phyloP scores from a whole-genome alignment of 306 rosid species.

The Astragalus glycyphyllos region DNA sequence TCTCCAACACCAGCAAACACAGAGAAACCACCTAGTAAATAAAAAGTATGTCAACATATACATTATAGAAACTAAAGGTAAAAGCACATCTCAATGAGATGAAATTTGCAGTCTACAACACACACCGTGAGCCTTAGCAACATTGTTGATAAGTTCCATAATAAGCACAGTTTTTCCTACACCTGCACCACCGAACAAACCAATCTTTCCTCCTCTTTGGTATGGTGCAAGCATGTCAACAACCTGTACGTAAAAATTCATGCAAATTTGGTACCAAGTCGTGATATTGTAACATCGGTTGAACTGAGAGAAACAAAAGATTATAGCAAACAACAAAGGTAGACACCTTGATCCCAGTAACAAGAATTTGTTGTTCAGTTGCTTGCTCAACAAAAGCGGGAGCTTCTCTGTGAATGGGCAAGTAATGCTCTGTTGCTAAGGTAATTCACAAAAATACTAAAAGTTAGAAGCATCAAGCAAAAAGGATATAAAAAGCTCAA shows the following conservation, averaged over 20 bases:
- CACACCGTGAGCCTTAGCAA: conserved; percentile 94
- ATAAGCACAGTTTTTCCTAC: conserved; percentile 98
- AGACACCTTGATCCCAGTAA: conserved; percentile 88
- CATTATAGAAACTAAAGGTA: not conserved
- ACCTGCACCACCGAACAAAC: conserved; percentile 98
- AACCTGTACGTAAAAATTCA: conserved; percentile 52
- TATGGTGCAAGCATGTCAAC: conserved; percentile 98
- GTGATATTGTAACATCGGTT: not conserved
- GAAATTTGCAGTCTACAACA: conserved; percentile 15
- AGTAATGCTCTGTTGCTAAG: conserved; percentile 79
- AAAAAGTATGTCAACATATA: conserved; percentile 12
- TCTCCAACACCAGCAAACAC: conserved; percentile 99
- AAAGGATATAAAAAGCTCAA: not conserved
- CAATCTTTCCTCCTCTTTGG: conserved; percentile 99
- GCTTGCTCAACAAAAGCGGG: conserved; percentile 95
- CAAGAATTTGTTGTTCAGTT: conserved; percentile 92
- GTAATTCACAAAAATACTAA: conserved; percentile 34
- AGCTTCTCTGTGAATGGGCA: conserved; percentile 98
- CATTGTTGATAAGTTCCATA: conserved; percentile 97
- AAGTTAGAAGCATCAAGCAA: not conserved
- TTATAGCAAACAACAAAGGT: not conserved
- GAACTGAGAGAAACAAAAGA: not conserved
- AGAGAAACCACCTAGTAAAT: conserved; percentile 92
- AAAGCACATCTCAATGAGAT: not conserved
- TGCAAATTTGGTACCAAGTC: not conserved